phyloP scores from a whole-genome alignment of 371 early-diverging fungal species.

The Umbelopsis sp. region DNA sequence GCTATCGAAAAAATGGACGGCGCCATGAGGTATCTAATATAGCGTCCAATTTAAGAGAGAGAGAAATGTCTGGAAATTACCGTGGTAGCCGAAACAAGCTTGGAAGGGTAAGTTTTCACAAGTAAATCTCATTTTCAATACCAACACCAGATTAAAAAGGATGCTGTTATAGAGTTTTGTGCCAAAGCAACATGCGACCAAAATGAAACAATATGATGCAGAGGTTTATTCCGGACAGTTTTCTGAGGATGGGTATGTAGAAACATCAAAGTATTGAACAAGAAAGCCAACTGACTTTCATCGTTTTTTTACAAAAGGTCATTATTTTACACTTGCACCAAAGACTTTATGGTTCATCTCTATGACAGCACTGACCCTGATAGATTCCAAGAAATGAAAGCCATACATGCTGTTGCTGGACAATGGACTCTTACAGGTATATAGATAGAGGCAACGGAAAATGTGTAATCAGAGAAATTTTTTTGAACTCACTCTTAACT shows the following conservation, averaged over 20 bases:
- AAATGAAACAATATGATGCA: slow-evolving; percentile 28
- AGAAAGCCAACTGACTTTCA: background rate
- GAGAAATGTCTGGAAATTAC: slow-evolving; percentile 23
- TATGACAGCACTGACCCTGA: slow-evolving; percentile 42
- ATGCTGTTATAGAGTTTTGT: slow-evolving; percentile 20
- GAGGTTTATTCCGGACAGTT: slow-evolving; percentile 55
- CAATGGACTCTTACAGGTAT: slow-evolving; percentile 62
- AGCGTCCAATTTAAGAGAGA: slow-evolving; percentile 28
- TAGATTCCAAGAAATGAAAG: slow-evolving; percentile 27
- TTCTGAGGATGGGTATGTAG: slow-evolving; percentile 42
- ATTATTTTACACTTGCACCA: slow-evolving; percentile 53
- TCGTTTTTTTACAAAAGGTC: slow-evolving; percentile 35
- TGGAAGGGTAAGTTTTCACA: slow-evolving; percentile 22
- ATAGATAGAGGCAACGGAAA: too few species aligned
- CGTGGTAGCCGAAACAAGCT: background rate
- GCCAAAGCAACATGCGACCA: slow-evolving; percentile 35
- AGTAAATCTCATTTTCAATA: background rate
- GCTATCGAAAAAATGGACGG: slow-evolving; percentile 4
- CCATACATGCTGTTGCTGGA: slow-evolving; percentile 41
- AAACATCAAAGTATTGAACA: background rate
- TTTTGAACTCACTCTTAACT: background rate
- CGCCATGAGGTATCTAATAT: slow-evolving; percentile 21
- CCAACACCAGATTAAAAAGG: background rate
- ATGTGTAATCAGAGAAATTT: too few species aligned
- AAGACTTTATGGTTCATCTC: slow-evolving; percentile 54